Evolutionary conservation across 2,329 filamentous ascomycete genomes (phyloP), one percentile per base, ranked within the genome.

Genomic region (Fulvia fulva): DNA sequence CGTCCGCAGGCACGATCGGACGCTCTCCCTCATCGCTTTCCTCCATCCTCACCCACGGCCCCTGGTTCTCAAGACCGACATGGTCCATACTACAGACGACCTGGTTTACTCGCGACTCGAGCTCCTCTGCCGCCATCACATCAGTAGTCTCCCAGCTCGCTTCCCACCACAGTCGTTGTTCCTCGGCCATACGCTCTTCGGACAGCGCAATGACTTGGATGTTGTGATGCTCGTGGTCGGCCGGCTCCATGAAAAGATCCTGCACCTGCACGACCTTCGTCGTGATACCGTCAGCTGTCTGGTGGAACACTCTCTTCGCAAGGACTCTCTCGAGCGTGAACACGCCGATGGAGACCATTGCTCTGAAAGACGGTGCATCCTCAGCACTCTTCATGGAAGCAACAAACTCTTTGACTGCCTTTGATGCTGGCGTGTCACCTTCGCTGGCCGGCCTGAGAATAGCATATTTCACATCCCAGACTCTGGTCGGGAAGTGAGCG

Each of bases 111-210:
- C 53, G 47, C 7, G 46, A 44, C 28, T 64, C 57, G 43, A 65
- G 25, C 25, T 45, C 45, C 6, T 60, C 60, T 16, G 59, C 61
- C 23, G 47, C 46, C 9, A 32, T 19, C 14, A 65, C 58, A 44
- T 62, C 56, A 22, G n/a, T 26, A 21, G 60, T 61, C 56, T 64
- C 62, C 54, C 43, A 64, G 8, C 51, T 45, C 8, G 55, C 63
- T 46, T 65, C 63, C 51, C 56, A 64, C 59, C 59, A 65, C 30
- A 60, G 30, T 8, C 62, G 51, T 14, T 64, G 59, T 16, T 59
- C 46, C 11, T 57, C 56, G 8, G 61, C 37, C 59, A 64, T 64
- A 2, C 57, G 56, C n/a, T 59, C 22, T n/a, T 49, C 26, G 14
- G 57, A 56, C 23, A 49, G 28, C 14, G 50, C 59, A 43, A 50